These are phyloP conservation scores for Populus davidiana DNA, from an alignment of 345 rosid genomes.

Conservation along the genomic window DNA sequence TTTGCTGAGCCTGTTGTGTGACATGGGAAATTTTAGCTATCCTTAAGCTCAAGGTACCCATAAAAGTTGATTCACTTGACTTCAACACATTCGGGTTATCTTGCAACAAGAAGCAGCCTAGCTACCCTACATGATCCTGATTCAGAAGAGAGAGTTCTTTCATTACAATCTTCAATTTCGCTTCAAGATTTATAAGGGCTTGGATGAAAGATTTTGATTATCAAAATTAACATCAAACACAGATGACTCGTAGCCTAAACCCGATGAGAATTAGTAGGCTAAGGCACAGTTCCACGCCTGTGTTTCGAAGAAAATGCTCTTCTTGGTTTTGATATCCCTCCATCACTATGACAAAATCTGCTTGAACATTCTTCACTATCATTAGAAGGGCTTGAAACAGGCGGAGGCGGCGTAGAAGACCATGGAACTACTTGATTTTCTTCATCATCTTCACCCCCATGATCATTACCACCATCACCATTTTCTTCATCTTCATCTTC, in stretches of 20 bases:
- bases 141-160: background rate
- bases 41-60: background rate
- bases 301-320: slow-evolving; percentile 11
- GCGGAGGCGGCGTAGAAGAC: slow-evolving; percentile 23
- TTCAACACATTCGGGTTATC: slow-evolving; percentile 1
- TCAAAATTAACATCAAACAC: too few species aligned
- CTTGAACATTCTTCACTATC: slow-evolving; percentile 29
- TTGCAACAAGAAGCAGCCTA: slow-evolving; percentile 13
- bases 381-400: slow-evolving; percentile 25
- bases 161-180: too few species aligned
- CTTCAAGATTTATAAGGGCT: background rate
- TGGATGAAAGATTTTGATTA: background rate
- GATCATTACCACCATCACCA: background rate
- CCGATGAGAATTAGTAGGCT: slow-evolving; percentile 12
- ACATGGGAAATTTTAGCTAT: background rate
- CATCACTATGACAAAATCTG: slow-evolving; percentile 7
- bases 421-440: slow-evolving; percentile 55
- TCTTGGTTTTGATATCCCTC: slow-evolving; percentile 9
- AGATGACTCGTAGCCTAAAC: background rate
- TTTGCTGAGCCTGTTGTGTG: too few species aligned
- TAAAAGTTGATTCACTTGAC: slow-evolving; percentile 9
- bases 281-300: background rate
- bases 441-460: slow-evolving; percentile 25
- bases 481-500: slow-evolving; percentile 5
- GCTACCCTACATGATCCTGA: slow-evolving; percentile 5